phyloP scores from a whole-genome alignment of 148 eudicot species.

The Diospyros lotus region DNA sequence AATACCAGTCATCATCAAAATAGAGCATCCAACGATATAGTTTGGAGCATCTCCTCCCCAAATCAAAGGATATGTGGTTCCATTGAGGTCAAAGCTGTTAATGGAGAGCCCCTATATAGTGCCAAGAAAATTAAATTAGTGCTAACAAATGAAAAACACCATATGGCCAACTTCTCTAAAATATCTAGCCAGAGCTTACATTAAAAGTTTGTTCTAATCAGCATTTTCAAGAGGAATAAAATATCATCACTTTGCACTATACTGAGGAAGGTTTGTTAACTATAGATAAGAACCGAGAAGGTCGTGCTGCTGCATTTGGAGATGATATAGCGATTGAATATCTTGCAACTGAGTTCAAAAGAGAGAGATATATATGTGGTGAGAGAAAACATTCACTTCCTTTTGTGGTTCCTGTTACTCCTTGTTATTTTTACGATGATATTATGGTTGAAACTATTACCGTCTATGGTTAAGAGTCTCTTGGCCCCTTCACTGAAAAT shows the following conservation, averaged over 20 bases:
- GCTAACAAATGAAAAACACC: no score
- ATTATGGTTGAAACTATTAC: neutral
- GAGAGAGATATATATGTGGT: constrained; percentile 97
- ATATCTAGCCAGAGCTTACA: no score
- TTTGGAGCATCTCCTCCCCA: no score
- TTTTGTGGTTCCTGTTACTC: neutral
- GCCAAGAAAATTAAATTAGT: no score
- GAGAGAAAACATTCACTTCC: constrained; percentile 16
- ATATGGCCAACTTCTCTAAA: no score
- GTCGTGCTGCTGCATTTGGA: constrained; percentile 90
- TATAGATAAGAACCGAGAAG: constrained; percentile 83
- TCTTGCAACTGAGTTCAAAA: constrained; percentile 78
- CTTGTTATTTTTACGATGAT: neutral
- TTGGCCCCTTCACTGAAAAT: neutral
- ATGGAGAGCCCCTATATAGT: no score
- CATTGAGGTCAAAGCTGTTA: no score
- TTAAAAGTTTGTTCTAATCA: no score
- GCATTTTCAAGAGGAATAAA: constrained; percentile 82
- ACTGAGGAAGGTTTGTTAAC: constrained; percentile 89
- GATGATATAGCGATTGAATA: constrained; percentile 95
- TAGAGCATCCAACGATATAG: no score
- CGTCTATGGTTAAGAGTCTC: neutral
- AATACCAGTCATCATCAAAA: no score
- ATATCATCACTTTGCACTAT: constrained; percentile 88
- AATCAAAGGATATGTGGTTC: no score